Evolutionary conservation across 495 filamentous ascomycete genomes (phyloP).

Genomic region (Neurospora cerealis): DNA sequence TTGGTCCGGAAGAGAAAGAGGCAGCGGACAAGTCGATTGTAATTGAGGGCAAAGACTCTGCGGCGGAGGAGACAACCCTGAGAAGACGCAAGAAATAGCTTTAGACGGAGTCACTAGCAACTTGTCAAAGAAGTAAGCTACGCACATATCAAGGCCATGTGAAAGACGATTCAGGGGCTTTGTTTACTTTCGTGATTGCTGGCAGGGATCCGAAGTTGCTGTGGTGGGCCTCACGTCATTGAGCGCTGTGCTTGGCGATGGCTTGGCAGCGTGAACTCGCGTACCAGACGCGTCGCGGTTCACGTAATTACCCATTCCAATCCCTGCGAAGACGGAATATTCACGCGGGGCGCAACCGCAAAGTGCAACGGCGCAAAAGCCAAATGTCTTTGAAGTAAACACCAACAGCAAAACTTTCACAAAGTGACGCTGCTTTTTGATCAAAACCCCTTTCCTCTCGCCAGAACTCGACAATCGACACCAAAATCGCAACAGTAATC

Average conservation of each 20-base stretch:
- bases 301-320: not conserved
- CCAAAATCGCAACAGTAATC: not conserved
- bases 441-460: too few relatives aligned
- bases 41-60: slow-evolving; percentile 3
- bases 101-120: not conserved
- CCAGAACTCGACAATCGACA: too few relatives aligned
- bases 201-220: not conserved
- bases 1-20: slow-evolving; percentile 36
- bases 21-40: slow-evolving; percentile 29
- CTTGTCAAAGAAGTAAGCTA: not conserved
- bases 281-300: not conserved
- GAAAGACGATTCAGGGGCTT: not conserved
- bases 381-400: not conserved
- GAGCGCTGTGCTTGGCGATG: not conserved
- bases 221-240: not conserved
- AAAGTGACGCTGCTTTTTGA: too few relatives aligned
- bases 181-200: not conserved
- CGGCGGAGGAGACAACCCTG: slow-evolving; percentile 15
- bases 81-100: slow-evolving; percentile 21
- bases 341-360: not conserved
- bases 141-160: not conserved
- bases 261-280: not conserved
- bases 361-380: not conserved
- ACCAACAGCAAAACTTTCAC: too few relatives aligned
- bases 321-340: not conserved